Evolutionary conservation across 2,329 filamentous ascomycete genomes (phyloP).

Genomic region (Pseudogymnoascus sp.): DNA sequence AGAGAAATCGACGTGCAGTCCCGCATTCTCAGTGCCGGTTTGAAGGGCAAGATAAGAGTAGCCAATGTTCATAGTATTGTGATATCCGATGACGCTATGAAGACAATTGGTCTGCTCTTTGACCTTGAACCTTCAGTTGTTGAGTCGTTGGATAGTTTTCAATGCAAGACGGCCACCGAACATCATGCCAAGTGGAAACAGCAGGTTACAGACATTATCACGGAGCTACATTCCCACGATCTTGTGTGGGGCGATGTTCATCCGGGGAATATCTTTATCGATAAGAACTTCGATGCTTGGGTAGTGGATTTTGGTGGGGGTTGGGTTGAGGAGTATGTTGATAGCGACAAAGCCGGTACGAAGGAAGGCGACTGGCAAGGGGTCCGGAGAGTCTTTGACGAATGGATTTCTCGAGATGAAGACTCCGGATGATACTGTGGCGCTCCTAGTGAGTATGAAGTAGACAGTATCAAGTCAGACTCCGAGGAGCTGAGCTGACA

Average conservation of each 20-base stretch:
- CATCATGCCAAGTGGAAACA: constrained; percentile 15
- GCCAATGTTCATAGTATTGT: constrained; percentile 13
- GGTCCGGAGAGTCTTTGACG: constrained; percentile 13
- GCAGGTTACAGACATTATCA: constrained; percentile 14
- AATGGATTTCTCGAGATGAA: not conserved
- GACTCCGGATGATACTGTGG: not conserved
- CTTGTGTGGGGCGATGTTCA: constrained; percentile 20
- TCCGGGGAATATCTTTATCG: constrained; percentile 19
- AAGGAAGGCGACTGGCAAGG: constrained; percentile 14
- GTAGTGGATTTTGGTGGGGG: constrained; percentile 20
- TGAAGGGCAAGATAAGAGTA: constrained; percentile 14
- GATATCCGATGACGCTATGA: constrained; percentile 12
- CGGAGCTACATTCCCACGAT: constrained; percentile 15
- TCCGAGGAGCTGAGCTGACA: not conserved
- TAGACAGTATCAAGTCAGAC: not conserved
- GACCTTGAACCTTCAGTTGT: constrained; percentile 14
- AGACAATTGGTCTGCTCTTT: constrained; percentile 14
- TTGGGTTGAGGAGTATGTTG: constrained; percentile 16
- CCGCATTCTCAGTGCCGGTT: constrained; percentile 12
- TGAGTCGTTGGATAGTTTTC: constrained; percentile 12
- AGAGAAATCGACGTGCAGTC: constrained; percentile 14
- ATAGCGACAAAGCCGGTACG: constrained; percentile 15
- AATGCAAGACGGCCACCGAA: constrained; percentile 13
- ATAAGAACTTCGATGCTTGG: constrained; percentile 16
- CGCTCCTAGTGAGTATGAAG: not conserved